Conservation (phyloP, 306 rosid species). For the Herpetospermum pedunculosum region DNA sequence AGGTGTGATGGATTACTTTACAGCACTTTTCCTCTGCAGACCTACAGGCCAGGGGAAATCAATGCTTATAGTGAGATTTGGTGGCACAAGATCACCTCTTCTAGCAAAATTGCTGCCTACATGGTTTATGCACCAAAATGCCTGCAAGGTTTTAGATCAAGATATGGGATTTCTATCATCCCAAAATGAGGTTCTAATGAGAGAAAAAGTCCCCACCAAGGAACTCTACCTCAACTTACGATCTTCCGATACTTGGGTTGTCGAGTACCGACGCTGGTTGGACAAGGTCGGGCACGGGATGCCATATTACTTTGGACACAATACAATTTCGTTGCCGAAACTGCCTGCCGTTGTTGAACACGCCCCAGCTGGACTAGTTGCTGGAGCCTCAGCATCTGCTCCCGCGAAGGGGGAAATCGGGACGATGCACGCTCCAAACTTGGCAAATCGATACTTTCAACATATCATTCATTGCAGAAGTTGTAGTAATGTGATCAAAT, state of each 20-base stretch:
- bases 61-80: conserved; percentile 85
- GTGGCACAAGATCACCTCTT: conserved; percentile 47
- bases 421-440: conserved; percentile 66
- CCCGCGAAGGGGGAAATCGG: conserved; percentile 89
- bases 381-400: conserved; percentile 56
- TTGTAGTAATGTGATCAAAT: conserved; percentile 59
- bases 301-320: conserved; percentile 95
- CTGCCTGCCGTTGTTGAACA: conserved; percentile 91
- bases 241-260: conserved; percentile 90
- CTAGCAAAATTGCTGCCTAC: conserved; percentile 48
- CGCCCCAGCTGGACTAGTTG: conserved; percentile 78
- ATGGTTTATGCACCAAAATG: conserved; percentile 97
- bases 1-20: conserved; percentile 54
- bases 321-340: conserved; percentile 65
- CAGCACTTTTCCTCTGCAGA: conserved; percentile 76
- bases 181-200: conserved; percentile 71
- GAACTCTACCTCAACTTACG: conserved; percentile 63
- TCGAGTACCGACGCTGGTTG: conserved; percentile 93
- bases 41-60: conserved; percentile 98
- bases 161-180: conserved; percentile 98
- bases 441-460: conserved; percentile 72
- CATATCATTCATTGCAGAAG: conserved; percentile 78
- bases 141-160: conserved; percentile 88
- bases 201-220: conserved; percentile 76
- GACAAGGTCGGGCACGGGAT: conserved; percentile 97